phyloP scores from a whole-genome alignment of 164 flowering plant species.

The Chloranthus sessilifolius region DNA sequence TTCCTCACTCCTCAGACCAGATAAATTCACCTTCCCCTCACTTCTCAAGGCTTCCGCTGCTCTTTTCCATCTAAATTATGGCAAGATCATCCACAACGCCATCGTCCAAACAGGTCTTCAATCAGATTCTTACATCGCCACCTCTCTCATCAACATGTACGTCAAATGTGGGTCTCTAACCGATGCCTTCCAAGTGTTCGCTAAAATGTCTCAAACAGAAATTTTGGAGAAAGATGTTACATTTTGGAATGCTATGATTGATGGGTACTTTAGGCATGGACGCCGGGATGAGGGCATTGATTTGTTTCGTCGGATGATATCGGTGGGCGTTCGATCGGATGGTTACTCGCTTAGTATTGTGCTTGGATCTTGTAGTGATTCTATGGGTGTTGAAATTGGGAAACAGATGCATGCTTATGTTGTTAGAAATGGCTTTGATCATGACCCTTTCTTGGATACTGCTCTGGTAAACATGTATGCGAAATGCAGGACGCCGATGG shows the following conservation, averaged over 20 bases:
- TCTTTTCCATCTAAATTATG: constrained; percentile 29
- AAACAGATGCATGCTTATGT: constrained; percentile 56
- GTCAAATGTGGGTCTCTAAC: constrained; percentile 45
- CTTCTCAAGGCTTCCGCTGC: constrained; percentile 55
- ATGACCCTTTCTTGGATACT: constrained; percentile 45
- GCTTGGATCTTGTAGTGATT: constrained; percentile 25
- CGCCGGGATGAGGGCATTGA: constrained; percentile 26
- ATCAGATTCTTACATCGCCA: constrained; percentile 39
- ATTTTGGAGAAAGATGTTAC: constrained; percentile 35
- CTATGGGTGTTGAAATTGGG: constrained; percentile 20
- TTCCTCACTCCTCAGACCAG: constrained; percentile 9
- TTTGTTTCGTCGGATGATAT: constrained; percentile 45
- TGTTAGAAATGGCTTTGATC: constrained; percentile 22
- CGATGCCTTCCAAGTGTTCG: constrained; percentile 52
- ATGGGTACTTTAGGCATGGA: constrained; percentile 45
- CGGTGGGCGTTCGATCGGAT: constrained; percentile 44
- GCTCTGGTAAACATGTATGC: constrained; percentile 53
- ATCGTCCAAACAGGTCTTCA: constrained; percentile 39
- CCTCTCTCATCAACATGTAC: constrained; percentile 51
- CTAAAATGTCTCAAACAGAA: constrained; percentile 19
- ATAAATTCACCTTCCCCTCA: constrained; percentile 44
- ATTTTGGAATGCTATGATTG: constrained; percentile 59
- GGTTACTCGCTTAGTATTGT: constrained; percentile 46
- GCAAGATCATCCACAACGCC: constrained; percentile 36
- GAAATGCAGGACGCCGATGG: constrained; percentile 20